Evolutionary conservation across 2,329 filamentous ascomycete genomes (phyloP).

Genomic region (Aspergillus japonicus): DNA sequence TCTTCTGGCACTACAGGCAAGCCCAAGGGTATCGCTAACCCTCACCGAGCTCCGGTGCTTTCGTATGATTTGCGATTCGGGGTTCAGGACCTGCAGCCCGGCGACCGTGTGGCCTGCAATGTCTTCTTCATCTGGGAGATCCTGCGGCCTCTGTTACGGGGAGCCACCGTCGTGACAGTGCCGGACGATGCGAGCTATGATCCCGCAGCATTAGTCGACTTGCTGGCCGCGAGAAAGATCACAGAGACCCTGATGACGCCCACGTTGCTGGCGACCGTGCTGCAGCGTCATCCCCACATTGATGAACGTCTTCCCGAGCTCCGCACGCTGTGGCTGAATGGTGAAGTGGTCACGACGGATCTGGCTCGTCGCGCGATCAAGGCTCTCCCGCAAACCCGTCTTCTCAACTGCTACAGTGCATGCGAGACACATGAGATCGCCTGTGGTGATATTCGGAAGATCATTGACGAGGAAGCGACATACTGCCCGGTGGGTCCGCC

Average conservation of each 20-base stretch:
- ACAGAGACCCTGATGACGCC: conserved; percentile 84
- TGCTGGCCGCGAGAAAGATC: conserved; percentile 64
- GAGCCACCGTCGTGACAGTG: conserved; percentile 72
- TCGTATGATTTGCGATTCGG: conserved; percentile 73
- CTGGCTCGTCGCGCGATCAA: conserved; percentile 67
- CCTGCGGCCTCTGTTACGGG: conserved; percentile 70
- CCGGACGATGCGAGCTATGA: conserved; percentile 78
- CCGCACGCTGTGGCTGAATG: conserved; percentile 74
- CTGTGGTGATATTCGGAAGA: conserved; percentile 70
- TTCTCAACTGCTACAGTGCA: conserved; percentile 79
- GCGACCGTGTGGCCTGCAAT: conserved; percentile 81
- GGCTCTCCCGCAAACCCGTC: conserved; percentile 65
- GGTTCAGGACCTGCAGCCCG: conserved; percentile 66
- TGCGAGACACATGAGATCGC: conserved; percentile 81
- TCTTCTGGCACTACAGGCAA: conserved; percentile 75
- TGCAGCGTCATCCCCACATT: conserved; percentile 67
- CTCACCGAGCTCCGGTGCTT: conserved; percentile 69
- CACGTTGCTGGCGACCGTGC: conserved; percentile 71
- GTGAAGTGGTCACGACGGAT: conserved; percentile 78
- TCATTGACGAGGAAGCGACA: conserved; percentile 61
- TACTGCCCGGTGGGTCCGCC: conserved; percentile 75
- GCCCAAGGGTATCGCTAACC: conserved; percentile 80
- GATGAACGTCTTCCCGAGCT: conserved; percentile 63
- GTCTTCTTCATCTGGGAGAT: conserved; percentile 89
- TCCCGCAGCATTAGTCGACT: conserved; percentile 68